Conservation (phyloP, 163 green algal genomes). For the Coccomyxa subellipsoidea region DNA sequence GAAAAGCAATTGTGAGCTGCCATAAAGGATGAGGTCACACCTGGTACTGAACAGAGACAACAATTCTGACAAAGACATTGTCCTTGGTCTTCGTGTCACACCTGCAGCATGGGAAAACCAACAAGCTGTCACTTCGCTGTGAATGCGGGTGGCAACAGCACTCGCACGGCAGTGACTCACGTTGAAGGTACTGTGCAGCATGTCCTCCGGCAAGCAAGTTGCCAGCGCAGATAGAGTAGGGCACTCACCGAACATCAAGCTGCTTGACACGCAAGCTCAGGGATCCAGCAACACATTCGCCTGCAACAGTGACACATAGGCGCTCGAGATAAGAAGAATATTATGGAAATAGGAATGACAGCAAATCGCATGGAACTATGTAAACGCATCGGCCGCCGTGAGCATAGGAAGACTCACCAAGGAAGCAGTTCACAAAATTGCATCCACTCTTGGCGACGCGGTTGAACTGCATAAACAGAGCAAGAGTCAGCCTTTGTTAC, state of each 20-base stretch:
- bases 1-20: too few species aligned
- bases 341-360: too few species aligned
- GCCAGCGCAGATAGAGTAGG: background rate
- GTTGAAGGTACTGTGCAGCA: background rate
- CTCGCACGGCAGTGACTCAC: too few species aligned
- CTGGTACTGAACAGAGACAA: slow-evolving; percentile 88
- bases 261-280: slow-evolving; percentile 79
- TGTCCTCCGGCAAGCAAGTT: background rate
- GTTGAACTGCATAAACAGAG: background rate
- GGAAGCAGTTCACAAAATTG: background rate
- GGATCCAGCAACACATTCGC: slow-evolving; percentile 59
- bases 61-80: slow-evolving; percentile 71
- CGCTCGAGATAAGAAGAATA: too few species aligned
- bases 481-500: background rate
- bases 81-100: slow-evolving; percentile 83
- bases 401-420: too few species aligned
- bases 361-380: too few species aligned
- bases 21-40: background rate
- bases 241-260: slow-evolving; percentile 61
- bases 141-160: too few species aligned
- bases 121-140: background rate
- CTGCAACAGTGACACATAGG: too few species aligned
- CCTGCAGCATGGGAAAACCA: slow-evolving; percentile 22
- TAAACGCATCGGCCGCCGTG: too few species aligned
- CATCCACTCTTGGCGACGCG: background rate